Evolutionary conservation across 164 flowering plant genomes (phyloP), one percentile per base, ranked within the genome.

Genomic region (Amborella trichopoda): DNA sequence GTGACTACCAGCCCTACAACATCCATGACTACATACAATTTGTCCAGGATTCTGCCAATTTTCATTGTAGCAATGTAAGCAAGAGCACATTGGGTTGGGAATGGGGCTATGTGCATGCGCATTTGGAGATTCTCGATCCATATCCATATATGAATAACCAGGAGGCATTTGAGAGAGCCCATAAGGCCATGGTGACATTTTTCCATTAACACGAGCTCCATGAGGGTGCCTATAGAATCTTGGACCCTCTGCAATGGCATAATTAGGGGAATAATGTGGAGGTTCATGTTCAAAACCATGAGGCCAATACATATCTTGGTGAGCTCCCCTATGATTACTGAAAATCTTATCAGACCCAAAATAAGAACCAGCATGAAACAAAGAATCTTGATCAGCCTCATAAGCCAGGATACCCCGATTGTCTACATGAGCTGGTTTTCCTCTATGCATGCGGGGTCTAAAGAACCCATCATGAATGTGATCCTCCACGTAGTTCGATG

Each of bases 21-120:
- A 52, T 23, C 63, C 68, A 27, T 60, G 37, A 16, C 43, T 59
- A 34, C 47, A 59, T 42, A 27, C 54, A 10, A 30, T 23, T 25
- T 19, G 40, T 22, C 64, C 51, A 38, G 60, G 71, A 43, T 65
- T 22, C 46, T 63, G 80, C 9, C 62, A 56, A 16, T 62, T 69
- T 28, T 60, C 66, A 19, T 64, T 63, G 53, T 22, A 50, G 55
- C 72, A 58, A 54, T 55, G 63, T 44, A 37, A 51, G 54, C 67
- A 11, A 32, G n/a, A 6, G 41, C 9, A 37, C 41, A 37, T n/a
- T 3, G 19, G 19, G 14, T 6, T 37, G 41, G 41, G 19, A 37
- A n/a, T 8, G 41, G 8, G 16, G 19, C 19, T 21, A 37, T 18
- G 19, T n/a, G 19, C 16, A n/a, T 37, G 41, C 16, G 2, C 19